Evolutionary conservation across 192 early-diverging fungal genomes (phyloP).

Genomic region (Spinellus fusiger): DNA sequence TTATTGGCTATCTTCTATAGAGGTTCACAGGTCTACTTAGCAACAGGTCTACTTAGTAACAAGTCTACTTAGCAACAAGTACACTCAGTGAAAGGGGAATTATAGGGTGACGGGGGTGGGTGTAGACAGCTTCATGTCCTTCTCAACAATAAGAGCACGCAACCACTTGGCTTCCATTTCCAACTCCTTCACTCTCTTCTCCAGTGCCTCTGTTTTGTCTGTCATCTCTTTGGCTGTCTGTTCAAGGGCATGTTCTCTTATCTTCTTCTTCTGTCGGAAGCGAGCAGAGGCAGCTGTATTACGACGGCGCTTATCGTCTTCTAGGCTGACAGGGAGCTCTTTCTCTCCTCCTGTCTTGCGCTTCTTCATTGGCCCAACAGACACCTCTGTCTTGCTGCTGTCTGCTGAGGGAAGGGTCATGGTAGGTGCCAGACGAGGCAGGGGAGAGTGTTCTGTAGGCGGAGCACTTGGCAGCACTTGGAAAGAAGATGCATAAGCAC

Average conservation of each 20-base stretch:
- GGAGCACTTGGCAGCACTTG: not conserved
- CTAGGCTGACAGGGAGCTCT: conserved; percentile 34
- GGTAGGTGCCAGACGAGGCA: conserved; percentile 23
- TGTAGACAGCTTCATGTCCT: conserved; percentile 22
- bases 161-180: conserved; percentile 94
- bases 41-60: too few species aligned
- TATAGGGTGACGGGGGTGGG: too few species aligned
- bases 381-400: too few species aligned
- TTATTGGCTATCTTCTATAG: too few species aligned
- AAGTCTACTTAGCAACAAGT: too few species aligned
- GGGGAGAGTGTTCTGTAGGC: not conserved
- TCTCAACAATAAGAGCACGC: conserved; percentile 28
- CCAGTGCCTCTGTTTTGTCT: conserved; percentile 65
- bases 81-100: too few species aligned
- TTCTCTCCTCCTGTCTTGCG: not conserved
- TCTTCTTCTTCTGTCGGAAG: conserved; percentile 93
- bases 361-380: conserved; percentile 4
- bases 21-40: too few species aligned
- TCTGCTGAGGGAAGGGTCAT: too few species aligned
- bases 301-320: conserved; percentile 85
- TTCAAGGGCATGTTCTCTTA: conserved; percentile 83
- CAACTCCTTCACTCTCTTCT: conserved; percentile 74
- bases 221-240: conserved; percentile 77
- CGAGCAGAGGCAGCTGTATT: conserved; percentile 95
- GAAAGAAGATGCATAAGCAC: not conserved